Conservation (phyloP, 2,329 filamentous ascomycete genomes). For the Ophiocordyceps unilateralis region DNA sequence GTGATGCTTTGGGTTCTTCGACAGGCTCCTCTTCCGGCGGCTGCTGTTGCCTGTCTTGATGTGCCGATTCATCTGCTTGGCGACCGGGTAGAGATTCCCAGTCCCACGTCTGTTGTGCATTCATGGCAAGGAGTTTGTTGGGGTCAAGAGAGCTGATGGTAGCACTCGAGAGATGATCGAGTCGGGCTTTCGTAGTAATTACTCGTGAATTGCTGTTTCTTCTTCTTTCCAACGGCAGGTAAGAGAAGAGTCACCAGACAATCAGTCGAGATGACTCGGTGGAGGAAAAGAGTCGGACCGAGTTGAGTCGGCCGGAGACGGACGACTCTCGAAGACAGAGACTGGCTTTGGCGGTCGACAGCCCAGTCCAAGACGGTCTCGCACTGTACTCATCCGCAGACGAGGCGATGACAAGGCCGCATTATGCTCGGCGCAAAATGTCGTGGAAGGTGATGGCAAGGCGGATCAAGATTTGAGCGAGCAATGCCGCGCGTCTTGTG, state of each 20-base stretch:
- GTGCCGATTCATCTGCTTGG: conserved; percentile 1
- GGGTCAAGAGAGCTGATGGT: too few relatives aligned
- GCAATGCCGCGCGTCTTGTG: neutral
- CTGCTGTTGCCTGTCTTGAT: neutral
- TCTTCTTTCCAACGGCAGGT: too few relatives aligned
- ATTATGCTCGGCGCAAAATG: conserved; percentile 6
- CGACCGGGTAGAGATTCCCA: conserved; percentile 4
- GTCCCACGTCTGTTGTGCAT: conserved; percentile 10
- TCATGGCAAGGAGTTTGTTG: conserved; percentile 8
- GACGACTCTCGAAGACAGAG: neutral
- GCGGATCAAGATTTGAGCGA: too few relatives aligned
- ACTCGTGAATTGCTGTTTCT: neutral
- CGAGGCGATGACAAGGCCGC: conserved; percentile 14
- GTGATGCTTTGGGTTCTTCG: conserved; percentile 2
- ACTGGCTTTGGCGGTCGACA: neutral
- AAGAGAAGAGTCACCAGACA: neutral
- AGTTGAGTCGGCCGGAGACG: neutral
- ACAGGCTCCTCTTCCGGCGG: neutral
- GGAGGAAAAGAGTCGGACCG: neutral
- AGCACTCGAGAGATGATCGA: neutral
- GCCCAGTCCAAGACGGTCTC: neutral
- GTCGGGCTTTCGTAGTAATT: neutral
- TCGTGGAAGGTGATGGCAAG: neutral
- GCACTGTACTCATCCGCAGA: conserved; percentile 4
- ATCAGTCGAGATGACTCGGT: neutral